A percentile compares a stretch with the other conserved stretches of the same genome.
These are phyloP conservation scores for Usnea hakonensis DNA, from an alignment of 495 filamentous ascomycete species.

Conservation along the genomic window DNA sequence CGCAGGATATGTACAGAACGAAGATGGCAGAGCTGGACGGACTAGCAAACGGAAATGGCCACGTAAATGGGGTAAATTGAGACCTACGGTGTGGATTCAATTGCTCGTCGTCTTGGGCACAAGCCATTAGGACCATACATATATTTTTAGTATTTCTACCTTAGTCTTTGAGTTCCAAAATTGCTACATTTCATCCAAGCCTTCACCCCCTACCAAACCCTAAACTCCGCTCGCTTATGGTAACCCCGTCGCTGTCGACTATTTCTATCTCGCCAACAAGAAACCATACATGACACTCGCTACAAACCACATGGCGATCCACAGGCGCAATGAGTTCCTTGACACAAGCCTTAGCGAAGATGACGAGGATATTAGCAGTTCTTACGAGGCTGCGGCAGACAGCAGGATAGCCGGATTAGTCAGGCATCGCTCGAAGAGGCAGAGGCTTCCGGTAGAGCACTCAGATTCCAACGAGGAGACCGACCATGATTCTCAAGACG, in stretches of 20 bases:
- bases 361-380: conserved; percentile 49
- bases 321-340: conserved; percentile 68
- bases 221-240: background rate
- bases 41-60: conserved; percentile 32
- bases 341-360: conserved; percentile 62
- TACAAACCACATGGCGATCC: conserved; percentile 46
- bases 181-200: background rate
- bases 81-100: background rate
- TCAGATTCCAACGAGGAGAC: conserved; percentile 9
- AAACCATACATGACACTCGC: background rate
- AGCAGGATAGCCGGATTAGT: conserved; percentile 17
- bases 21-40: conserved; percentile 70
- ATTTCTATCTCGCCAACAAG: background rate
- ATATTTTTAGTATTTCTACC: too few species aligned
- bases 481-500: background rate
- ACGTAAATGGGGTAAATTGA: conserved; percentile 16
- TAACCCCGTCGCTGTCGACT: background rate
- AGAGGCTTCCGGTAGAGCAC: conserved; percentile 10
- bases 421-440: conserved; percentile 13
- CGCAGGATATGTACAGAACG: conserved; percentile 74
- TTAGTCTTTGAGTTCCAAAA: too few species aligned
- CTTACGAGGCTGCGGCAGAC: conserved; percentile 60
- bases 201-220: background rate
- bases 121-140: background rate
- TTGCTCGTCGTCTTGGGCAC: background rate